These are phyloP conservation scores for Yamadazyma phyllophila DNA, from an alignment of 805 yeast species.

Conservation along the genomic window DNA sequence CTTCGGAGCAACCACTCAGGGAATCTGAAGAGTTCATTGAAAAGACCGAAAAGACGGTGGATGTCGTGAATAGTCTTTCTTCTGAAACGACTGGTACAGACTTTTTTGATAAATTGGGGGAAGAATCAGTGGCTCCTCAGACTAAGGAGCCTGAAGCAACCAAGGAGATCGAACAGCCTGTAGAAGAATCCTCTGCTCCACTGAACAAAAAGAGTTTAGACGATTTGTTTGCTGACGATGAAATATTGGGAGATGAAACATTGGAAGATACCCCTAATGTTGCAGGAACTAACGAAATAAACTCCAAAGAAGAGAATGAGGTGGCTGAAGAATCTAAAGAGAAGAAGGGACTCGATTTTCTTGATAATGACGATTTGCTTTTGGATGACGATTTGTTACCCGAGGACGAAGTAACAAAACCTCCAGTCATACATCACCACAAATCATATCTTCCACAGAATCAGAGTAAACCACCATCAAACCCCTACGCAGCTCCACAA, in stretches of 20 bases:
- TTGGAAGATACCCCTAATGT: too few species aligned
- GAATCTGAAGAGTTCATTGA: background rate
- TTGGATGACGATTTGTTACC: conserved; percentile 18
- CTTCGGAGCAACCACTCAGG: background rate
- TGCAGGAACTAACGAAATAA: too few species aligned
- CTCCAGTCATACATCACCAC: background rate
- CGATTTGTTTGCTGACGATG: conserved; percentile 16
- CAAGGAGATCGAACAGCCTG: background rate
- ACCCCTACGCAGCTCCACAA: too few species aligned
- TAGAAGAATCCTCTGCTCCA: background rate
- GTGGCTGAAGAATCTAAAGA: too few species aligned
- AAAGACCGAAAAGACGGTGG: background rate
- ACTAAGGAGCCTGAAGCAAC: background rate
- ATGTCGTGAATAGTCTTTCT: background rate
- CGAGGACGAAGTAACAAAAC: conserved; percentile 6
- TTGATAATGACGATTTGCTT: conserved; percentile 17
- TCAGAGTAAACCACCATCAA: background rate
- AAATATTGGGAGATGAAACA: conserved; percentile 16
- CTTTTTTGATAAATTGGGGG: background rate
- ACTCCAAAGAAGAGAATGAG: too few species aligned
- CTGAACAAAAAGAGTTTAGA: conserved; percentile 5
- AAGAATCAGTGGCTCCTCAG: background rate
- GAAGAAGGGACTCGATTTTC: conserved; percentile 37
- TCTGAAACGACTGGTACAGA: background rate
- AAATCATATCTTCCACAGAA: conserved; percentile 2